Evolutionary conservation across 2,329 filamentous ascomycete genomes (phyloP).

Genomic region (Chalara sp.): DNA sequence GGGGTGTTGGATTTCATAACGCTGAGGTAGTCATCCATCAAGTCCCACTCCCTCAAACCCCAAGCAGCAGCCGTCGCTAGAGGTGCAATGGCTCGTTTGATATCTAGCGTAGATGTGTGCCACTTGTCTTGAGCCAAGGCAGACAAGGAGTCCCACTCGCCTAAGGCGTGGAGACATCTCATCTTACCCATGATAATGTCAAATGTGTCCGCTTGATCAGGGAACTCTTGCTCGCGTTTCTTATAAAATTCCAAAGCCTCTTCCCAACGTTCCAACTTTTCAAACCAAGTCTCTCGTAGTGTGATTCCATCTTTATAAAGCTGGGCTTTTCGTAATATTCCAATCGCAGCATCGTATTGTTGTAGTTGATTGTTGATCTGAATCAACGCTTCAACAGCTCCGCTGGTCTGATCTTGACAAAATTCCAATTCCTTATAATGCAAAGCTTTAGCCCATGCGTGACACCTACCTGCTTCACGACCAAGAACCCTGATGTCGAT

Average conservation of each 20-base stretch:
- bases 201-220: slow-evolving; percentile 77
- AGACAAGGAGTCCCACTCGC: slow-evolving; percentile 93
- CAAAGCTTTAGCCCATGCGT: slow-evolving; percentile 94
- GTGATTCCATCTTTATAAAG: slow-evolving; percentile 90
- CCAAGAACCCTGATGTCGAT: slow-evolving; percentile 95
- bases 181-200: slow-evolving; percentile 99
- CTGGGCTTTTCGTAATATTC: slow-evolving; percentile 93
- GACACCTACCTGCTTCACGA: slow-evolving; percentile 90
- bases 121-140: slow-evolving; percentile 87
- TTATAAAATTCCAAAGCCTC: slow-evolving; percentile 91
- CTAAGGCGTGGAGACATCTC: slow-evolving; percentile 92
- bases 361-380: slow-evolving; percentile 99
- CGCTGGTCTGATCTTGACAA: slow-evolving; percentile 91
- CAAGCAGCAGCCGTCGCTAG: slow-evolving; percentile 93
- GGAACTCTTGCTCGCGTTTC: slow-evolving; percentile 68
- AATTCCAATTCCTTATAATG: slow-evolving; percentile 99
- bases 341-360: slow-evolving; percentile 96
- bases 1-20: slow-evolving; percentile 93
- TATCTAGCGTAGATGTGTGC: slow-evolving; percentile 80
- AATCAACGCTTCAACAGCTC: slow-evolving; percentile 92
- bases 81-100: slow-evolving; percentile 85
- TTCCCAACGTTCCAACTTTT: slow-evolving; percentile 97
- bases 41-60: slow-evolving; percentile 94
- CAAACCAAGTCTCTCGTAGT: slow-evolving; percentile 96
- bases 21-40: slow-evolving; percentile 94